phyloP scores from a whole-genome alignment of 345 rosid genomes.

The Gossypium anomalum region DNA sequence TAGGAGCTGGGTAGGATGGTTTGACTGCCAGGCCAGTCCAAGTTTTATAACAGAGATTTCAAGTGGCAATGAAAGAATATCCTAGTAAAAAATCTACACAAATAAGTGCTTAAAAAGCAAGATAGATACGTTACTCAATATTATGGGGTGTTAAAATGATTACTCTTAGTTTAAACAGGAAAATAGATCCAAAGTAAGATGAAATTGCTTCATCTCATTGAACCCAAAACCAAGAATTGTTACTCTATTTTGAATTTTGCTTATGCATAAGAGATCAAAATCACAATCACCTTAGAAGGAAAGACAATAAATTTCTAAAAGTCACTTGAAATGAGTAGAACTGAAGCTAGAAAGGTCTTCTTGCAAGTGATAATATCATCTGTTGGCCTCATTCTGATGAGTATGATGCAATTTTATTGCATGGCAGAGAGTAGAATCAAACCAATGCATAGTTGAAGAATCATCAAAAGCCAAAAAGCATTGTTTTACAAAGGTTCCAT shows the following conservation, averaged over 20 bases:
- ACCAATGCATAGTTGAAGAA: neutral
- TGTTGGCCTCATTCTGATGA: neutral
- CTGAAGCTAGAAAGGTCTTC: neutral
- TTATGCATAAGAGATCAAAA: neutral
- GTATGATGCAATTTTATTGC: neutral
- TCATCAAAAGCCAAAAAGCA: neutral
- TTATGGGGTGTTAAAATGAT: neutral
- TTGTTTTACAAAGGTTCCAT: neutral
- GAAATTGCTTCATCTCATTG: neutral
- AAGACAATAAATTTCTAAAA: neutral
- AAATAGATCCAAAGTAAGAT: neutral
- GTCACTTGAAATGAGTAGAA: neutral
- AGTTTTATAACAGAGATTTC: neutral
- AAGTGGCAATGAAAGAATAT: neutral
- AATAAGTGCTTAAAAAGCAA: neutral
- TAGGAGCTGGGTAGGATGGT: neutral
- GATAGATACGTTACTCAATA: neutral
- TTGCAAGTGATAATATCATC: neutral
- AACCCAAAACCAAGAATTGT: neutral
- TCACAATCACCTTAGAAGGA: neutral
- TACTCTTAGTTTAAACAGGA: neutral
- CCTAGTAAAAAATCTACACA: neutral
- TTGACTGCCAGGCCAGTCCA: neutral
- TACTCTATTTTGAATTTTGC: neutral
- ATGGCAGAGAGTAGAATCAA: neutral